phyloP scores from a whole-genome alignment of 768 basidiomycete species.

The Filobasidium floriforme region DNA sequence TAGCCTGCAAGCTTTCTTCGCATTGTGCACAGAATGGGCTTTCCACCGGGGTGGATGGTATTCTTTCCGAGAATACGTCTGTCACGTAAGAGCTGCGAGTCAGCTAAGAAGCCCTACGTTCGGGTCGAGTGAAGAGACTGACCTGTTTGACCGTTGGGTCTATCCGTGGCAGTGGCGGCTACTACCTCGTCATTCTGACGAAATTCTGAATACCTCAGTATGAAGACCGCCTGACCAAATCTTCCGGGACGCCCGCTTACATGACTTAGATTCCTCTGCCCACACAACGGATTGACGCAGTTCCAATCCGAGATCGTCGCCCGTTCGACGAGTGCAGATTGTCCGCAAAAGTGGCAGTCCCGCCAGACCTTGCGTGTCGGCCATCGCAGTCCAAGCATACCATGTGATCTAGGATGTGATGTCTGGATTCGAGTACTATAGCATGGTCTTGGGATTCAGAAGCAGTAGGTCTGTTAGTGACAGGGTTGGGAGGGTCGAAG shows the following conservation, averaged over 20 bases:
- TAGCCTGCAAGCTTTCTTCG: conserved; percentile 4
- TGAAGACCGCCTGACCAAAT: neutral
- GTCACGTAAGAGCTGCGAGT: neutral
- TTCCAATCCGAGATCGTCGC: neutral
- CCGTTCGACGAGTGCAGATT: neutral
- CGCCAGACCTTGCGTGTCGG: conserved; percentile 1
- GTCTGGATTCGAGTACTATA: neutral
- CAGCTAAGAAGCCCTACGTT: neutral
- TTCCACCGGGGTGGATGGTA: neutral
- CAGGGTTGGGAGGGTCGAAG: neutral
- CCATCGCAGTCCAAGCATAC: conserved; percentile 6
- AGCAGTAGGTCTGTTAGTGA: neutral
- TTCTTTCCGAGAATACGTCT: neutral
- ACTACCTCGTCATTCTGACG: neutral
- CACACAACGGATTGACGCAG: neutral
- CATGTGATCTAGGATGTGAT: neutral
- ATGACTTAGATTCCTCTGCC: conserved; percentile 5
- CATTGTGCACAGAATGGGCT: neutral
- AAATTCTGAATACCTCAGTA: neutral
- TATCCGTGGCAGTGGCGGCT: neutral
- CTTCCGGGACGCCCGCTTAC: neutral
- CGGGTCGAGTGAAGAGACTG: neutral
- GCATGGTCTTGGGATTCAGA: too few species aligned
- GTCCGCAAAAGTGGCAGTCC: conserved; percentile 1
- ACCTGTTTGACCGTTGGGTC: neutral